These are phyloP conservation scores for Pachyrhizus erosus DNA, from an alignment of 306 rosid species.

Conservation along the genomic window DNA sequence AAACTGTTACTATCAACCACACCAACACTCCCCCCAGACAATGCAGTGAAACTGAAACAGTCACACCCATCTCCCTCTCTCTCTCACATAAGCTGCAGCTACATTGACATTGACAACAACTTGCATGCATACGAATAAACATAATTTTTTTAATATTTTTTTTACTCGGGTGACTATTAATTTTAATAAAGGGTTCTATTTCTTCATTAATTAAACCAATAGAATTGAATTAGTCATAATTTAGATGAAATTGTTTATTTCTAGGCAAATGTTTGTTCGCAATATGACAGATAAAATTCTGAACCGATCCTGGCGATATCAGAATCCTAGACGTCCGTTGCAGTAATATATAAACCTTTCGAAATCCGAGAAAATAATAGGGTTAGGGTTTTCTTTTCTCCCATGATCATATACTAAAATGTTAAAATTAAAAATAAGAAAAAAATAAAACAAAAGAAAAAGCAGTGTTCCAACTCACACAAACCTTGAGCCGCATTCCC, in stretches of 20 bases:
- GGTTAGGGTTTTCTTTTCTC: conserved; percentile 45
- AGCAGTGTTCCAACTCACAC: conserved; percentile 10
- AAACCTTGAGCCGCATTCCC: conserved; percentile 26
- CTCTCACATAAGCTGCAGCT: conserved; percentile 44
- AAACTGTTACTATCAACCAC: conserved; percentile 49
- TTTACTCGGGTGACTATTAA: background rate
- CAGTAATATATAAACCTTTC: conserved; percentile 21
- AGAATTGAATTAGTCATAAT: background rate
- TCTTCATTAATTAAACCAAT: conserved; percentile 19
- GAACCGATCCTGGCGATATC: conserved; percentile 44
- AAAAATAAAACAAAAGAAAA: background rate
- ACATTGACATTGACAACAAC: conserved; percentile 48
- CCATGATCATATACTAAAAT: background rate
- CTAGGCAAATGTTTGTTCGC: conserved; percentile 6
- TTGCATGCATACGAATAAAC: conserved; percentile 49
- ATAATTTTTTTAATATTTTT: background rate
- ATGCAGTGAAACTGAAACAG: conserved; percentile 55
- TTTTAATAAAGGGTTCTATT: conserved; percentile 5
- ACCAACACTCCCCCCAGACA: conserved; percentile 54
- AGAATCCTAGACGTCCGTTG: conserved; percentile 32
- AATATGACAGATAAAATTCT: conserved; percentile 39
- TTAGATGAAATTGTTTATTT: background rate
- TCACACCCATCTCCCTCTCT: conserved; percentile 42
- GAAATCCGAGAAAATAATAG: conserved; percentile 31
- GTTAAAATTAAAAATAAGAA: background rate